Evolutionary conservation across 2,329 filamentous ascomycete genomes (phyloP), one percentile per base, ranked within the genome.

Genomic region (Curvularia hawaiiensis): DNA sequence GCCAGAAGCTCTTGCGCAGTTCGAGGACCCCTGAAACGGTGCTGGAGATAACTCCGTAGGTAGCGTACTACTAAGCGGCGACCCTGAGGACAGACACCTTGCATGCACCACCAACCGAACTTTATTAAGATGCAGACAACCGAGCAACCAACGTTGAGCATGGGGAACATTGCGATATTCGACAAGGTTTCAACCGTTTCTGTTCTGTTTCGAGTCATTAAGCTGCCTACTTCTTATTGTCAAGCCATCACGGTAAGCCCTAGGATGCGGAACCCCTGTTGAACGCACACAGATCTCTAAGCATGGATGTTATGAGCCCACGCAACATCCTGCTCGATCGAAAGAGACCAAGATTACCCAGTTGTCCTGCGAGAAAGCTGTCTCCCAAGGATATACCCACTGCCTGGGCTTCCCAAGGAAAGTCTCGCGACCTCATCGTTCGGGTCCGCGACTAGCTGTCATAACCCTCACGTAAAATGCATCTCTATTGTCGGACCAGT

Each of bases 21-120:
- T 39, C n/a, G 24, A 20, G n/a, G n/a, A 31, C n/a, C 20, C 53
- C 48, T 45, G 33, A 18, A n/a, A 10, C 26, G 26, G n/a, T 33
- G 33, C 41, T 52, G 53, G 53, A 54, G 52, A 31, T 35, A 26
- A 38, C 48, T 56, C 53, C 53, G 33, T 45, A 39, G 8, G 14
- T n/a, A n/a, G 26, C 41, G 48, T 12, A n/a, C n/a, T n/a, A n/a
- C n/a, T n/a, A 24, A 4, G 20, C 20, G 18, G 11, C n/a, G 20
- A 40, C 48, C 47, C 18, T 40, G 40, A 28, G 40, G 33, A 31
- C 6, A 52, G 16, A 16, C 26, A 10, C 40, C 43, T 33, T 33
- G 14, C 33, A 38, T 33, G 48, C 48, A 28, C 39, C 22, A 16
- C 16, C 31, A 43, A 16, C 16, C 31, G 38, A 31, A 35, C 28